Evolutionary conservation across 2,329 filamentous ascomycete genomes (phyloP), one percentile per base, ranked within the genome.

Genomic region (Ascochyta pisi): DNA sequence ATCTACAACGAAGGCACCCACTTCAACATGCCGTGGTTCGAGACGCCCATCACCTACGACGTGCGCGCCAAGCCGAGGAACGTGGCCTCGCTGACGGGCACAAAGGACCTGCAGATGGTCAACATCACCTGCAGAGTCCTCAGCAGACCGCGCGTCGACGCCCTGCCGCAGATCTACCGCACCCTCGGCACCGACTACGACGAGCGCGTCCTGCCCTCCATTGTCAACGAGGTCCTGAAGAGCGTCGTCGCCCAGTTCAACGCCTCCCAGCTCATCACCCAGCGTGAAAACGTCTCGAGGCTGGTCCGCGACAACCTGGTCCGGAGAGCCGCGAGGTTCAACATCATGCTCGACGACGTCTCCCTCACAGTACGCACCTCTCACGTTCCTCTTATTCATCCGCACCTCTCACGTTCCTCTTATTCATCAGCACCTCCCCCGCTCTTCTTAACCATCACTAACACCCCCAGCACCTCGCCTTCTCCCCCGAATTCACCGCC

Each of bases 51-150:
- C 77, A 89, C 93, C 69, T 99, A 98, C 83, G 94, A 99, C 78
- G 95, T 99, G 68, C 94, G 95, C 80, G 95, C 95, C 58, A 97
- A 94, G 83, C 95, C 95, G 71, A 89, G 95, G 76, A 97, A 96
- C 73, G 93, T 99, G 69, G 90, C 95, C 65, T 98, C 95, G 65
- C 86, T 99, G 65, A 99, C 95, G 57, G 95, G 95, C 68, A 99
- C 95, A 74, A 99, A 99, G 84, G 95, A 99, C 80, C 82, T 99
- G 79, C 95, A 99, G 83, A 99, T 99, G 95, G 95, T 98, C 75
- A 99, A 99, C 86, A 98, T 99, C 76, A 99, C 94, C 74, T 99
- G 95, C 80, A 94, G 95, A 91, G 95, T 99, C 56, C 90, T 99
- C 49, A 97, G 94, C 56, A 85, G 92, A 69, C 95, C 95, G 53